These are phyloP conservation scores for Colletotrichum kahawae DNA, from an alignment of 2,329 filamentous ascomycete genomes.

Conservation along the genomic window DNA sequence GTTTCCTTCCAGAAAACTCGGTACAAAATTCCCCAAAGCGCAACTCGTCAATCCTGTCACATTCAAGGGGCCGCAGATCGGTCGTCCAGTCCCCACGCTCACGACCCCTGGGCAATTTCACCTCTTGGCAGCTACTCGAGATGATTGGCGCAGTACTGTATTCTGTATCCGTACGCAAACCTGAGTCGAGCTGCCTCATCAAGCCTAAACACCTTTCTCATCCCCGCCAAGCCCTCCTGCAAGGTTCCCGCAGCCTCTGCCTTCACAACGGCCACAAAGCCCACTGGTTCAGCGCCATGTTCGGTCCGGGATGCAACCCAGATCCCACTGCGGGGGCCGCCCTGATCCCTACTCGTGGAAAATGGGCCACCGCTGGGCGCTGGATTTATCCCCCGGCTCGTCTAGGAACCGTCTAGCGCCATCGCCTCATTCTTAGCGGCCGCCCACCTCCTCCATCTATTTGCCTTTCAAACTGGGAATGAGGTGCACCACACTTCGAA, in stretches of 20 bases:
- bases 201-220: conserved; percentile 6
- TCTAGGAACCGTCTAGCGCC: neutral
- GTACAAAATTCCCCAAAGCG: neutral
- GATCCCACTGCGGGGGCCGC: neutral
- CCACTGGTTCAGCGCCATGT: neutral
- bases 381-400: conserved; percentile 1
- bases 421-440: neutral
- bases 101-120: neutral
- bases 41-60: neutral
- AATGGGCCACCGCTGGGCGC: neutral
- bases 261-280: neutral
- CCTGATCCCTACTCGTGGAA: conserved; percentile 13
- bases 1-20: neutral
- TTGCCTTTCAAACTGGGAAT: neutral
- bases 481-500: neutral
- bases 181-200: neutral
- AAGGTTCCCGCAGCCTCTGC: neutral
- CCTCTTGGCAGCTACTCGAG: neutral
- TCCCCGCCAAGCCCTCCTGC: neutral
- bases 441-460: neutral
- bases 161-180: neutral
- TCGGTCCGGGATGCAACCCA: neutral
- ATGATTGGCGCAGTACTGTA: neutral
- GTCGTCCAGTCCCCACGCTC: neutral
- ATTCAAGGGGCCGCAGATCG: neutral